Evolutionary conservation across 2,329 filamentous ascomycete species (phyloP), one percentile per base, ranked within the genome.

Genomic region (Monosporascus sp.): DNA sequence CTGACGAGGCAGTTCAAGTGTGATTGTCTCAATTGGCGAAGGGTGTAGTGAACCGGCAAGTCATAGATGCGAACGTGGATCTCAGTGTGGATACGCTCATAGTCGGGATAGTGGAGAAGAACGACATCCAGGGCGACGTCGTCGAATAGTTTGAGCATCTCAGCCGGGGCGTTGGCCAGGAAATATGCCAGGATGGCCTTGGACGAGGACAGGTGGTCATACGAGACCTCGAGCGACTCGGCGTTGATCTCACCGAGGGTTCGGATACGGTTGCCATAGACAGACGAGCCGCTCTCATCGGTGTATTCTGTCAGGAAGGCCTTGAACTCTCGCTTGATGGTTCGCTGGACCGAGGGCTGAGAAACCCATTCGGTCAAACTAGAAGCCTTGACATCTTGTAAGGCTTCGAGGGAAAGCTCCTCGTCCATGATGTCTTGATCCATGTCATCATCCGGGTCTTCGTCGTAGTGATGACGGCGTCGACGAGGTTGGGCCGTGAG

Each of bases 1-100:
- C 93, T 87, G 40, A 99, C 90, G 44, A 99, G 80, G 65, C 92
- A 96, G 78, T 99, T 99, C 55, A 99, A 82, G 67, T 99, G 95
- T 4, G 88, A 91, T 73, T 99, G 94, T 56, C 94, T 90, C 45
- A 99, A 81, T 70, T 99, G 92, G 49, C 94, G 90, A 48, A 99
- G 83, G 2, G 94, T 99, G 72, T 97, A 97, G 65, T 92, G 89
- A 31, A 97, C 89, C 4, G 94, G 95, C 17, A 99, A 80, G 64
- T 97, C 93, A 22, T 91, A 92, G 67, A 99, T 96, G 56, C 94
- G 91, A 52, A 99, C 93, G 68, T 99, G 94, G 51, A 99, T 96
- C 71, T 99, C 94, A 27, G 91, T 89, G 72, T 97, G 94, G 64
- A 99, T 99, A 57, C 91, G 89, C 70, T 96, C 91, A 70, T 99